Percentiles rank a stretch among this genome's conserved stretches.
phyloP scores from a whole-genome alignment of 192 early-diverging fungal genomes.

The Chytriomyces hyalinus region DNA sequence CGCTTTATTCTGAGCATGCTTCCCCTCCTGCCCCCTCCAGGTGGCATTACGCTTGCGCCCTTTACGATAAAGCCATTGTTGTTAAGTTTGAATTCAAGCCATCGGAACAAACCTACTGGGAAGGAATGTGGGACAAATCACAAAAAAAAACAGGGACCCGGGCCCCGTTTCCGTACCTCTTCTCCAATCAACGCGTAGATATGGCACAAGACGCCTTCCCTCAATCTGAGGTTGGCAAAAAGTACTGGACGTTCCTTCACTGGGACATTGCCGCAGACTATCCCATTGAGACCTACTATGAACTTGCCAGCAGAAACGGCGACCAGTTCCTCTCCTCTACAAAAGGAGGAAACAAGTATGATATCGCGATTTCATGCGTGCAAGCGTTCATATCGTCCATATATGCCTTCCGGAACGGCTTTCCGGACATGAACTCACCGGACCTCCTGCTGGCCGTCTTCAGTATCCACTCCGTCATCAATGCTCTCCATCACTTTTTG shows the following conservation, averaged over 20 bases:
- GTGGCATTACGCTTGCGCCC: slow-evolving; percentile 5
- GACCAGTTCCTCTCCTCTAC: not conserved
- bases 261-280: not conserved
- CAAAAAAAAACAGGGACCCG: not conserved
- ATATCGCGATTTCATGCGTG: not conserved
- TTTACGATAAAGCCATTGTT: not conserved
- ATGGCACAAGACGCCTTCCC: not conserved
- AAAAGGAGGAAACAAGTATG: not conserved
- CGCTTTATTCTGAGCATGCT: not conserved
- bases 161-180: not conserved
- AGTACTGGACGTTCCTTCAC: not conserved
- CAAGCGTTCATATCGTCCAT: not conserved
- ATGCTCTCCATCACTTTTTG: not conserved
- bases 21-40: not conserved
- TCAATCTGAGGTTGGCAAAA: not conserved
- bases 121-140: not conserved
- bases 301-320: not conserved
- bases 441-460: not conserved
- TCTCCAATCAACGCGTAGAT: not conserved
- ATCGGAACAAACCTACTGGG: not conserved
- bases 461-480: not conserved
- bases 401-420: not conserved
- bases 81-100: not conserved
- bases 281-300: not conserved
- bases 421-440: not conserved